A percentile compares a stretch with the other conserved stretches of the same genome.
Conservation (phyloP, 1,284 basidiomycete genomes). For the Phylloboletellus chloephorus region DNA sequence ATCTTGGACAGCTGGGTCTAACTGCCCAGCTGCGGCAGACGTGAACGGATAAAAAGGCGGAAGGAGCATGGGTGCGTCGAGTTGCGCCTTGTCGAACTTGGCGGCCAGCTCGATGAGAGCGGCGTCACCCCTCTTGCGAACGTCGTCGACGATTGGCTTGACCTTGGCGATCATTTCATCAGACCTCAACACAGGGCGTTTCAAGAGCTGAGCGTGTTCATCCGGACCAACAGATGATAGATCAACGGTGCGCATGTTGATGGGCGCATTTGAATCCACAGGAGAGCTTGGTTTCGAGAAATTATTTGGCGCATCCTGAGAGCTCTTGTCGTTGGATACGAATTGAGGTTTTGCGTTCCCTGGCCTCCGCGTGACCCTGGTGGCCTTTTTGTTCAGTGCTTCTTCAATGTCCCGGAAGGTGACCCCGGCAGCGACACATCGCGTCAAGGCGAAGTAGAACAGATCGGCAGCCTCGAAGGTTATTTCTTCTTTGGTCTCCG, state of each 20-base stretch:
- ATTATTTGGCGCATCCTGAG: slow-evolving; percentile 26
- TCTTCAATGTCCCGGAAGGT: slow-evolving; percentile 80
- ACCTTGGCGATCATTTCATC: slow-evolving; percentile 95
- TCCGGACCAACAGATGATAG: slow-evolving; percentile 49
- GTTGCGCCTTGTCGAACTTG: slow-evolving; percentile 83
- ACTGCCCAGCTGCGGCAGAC: slow-evolving; percentile 47
- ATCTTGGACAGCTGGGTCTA: slow-evolving; percentile 60
- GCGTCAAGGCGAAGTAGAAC: slow-evolving; percentile 88
- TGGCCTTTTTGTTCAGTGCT: slow-evolving; percentile 82
- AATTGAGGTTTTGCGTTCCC: slow-evolving; percentile 95
- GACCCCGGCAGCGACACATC: slow-evolving; percentile 85
- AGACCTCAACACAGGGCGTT: slow-evolving; percentile 88
- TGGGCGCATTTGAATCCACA: slow-evolving; percentile 40
- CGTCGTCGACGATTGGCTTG: slow-evolving; percentile 89
- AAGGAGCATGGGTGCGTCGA: slow-evolving; percentile 57
- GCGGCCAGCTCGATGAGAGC: slow-evolving; percentile 88
- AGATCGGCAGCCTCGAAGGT: slow-evolving; percentile 97
- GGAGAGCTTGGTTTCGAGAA: slow-evolving; percentile 25
- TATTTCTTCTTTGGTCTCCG: slow-evolving; percentile 78
- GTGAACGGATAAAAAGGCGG: slow-evolving; percentile 68
- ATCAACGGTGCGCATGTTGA: slow-evolving; percentile 73
- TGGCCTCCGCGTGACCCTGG: slow-evolving; percentile 82
- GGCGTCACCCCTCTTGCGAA: slow-evolving; percentile 79
- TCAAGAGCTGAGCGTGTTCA: slow-evolving; percentile 71
- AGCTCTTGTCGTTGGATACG: slow-evolving; percentile 38